Evolutionary conservation across 2,329 filamentous ascomycete species (phyloP), one percentile per base, ranked within the genome.

Genomic region (Ceratocystis papillata): DNA sequence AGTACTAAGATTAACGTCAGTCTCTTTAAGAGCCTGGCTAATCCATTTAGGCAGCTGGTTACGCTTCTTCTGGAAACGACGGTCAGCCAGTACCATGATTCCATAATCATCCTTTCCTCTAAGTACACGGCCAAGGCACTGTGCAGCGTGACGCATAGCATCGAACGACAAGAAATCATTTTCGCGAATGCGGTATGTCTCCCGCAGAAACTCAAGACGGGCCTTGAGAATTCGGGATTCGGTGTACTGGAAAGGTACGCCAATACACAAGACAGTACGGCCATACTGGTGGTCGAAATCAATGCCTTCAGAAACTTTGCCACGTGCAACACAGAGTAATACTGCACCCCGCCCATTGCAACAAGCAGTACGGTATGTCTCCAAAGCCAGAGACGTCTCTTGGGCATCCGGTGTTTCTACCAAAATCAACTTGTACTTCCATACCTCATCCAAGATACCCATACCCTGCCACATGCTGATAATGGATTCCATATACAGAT

Each of bases 281-380:
- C 94, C 94, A 74, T 96, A 99, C 72, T 99, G 94, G 73, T 99
- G 94, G 75, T 99, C 94, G 72, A 99, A 99, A 84, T 99, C 94
- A 70, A 99, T 97, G 61, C 95, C 95, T 75, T 99, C 94, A 0
- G 89, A 94, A 7, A 99, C 95, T 75, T 99, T 99, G 41, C 94
- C 94, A 75, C 94, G 88, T 1, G 94, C 94, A 75, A 99, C 94
- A 74, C 93, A 97, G 4, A 99, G 83, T 2, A 99, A 79, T 15
- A 99, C 87, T 0, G 94, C 95, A 20, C 94, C 94, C 67, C 95
- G 86, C 15, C 94, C 95, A 73, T 99, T 99, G 78, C 91, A 96
- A 76, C 94, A 99, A 1, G 95, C 95, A 7, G 93, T 97, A 67
- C 94, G 88, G 76, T 96, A 99, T 0, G 94, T 97, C 76, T 99